Base-by-base conservation (phyloP, 352 stramenopile genomes). In the Blastocystis sp. region DNA sequence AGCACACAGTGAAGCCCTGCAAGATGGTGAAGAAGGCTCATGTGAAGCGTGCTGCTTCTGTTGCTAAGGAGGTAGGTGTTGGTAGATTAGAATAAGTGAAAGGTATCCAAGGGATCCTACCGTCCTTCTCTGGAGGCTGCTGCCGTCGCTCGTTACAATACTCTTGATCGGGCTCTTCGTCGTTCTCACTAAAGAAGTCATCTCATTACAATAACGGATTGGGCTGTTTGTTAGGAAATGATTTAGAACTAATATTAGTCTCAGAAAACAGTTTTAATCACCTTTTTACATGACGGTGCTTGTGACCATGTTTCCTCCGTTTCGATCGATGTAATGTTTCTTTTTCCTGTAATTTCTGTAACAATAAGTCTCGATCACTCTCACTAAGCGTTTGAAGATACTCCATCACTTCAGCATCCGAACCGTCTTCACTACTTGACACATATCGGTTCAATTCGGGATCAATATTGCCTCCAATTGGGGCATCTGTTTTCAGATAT, bases 1-100 rank as follows among this genome's bases (percentile, higher is more conserved):
- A 84, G 73, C 27, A 84, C 53, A 56, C 30, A 3, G 59, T 53
- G n/a, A 84, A 84, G 73, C 73, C 73, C 30, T 84, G 44, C 73
- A 84, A 84, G 73, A 66, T 68, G 73, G 53, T 42, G 27, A 15
- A 33, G 1, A 64, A 66, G 44, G 53, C 73, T 44, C 30, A 66
- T 42, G 53, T 84, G 44, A 68, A 68, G 53, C 27, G 51, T 30
- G 73, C 48, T 30, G 59, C 33, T 30, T 68, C 48, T 42, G 30
- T 84, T 27, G 33, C 19, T 5, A 84, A 64, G 51, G 73, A 33
- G 17, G 30, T 84, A 53, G 56, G 35, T 17, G 19, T 22, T n/a
- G 56, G 27, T n/a, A 3, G 13, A 33, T 33, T 3, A 7, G 5
- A 13, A 33, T 62, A n/a, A 62, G 19, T 33, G 19, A 6, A 33